These are phyloP conservation scores for Meira miltonrushii DNA, from an alignment of 1,284 basidiomycete genomes.

Conservation along the genomic window DNA sequence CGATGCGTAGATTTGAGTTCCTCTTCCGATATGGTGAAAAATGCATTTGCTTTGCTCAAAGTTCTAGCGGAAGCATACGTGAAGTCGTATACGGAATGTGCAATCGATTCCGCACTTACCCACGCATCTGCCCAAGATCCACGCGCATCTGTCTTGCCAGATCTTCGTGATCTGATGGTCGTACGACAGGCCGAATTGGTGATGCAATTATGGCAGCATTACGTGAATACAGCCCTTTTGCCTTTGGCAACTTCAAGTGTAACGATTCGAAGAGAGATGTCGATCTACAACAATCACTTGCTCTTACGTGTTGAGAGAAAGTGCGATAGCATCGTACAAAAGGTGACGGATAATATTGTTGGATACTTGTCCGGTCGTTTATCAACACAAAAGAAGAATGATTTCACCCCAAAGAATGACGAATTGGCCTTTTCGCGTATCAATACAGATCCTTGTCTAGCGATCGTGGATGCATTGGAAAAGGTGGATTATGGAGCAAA, in stretches of 20 bases:
- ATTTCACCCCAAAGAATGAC: constrained; percentile 82
- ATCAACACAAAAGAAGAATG: constrained; percentile 87
- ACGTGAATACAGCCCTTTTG: constrained; percentile 81
- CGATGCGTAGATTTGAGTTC: constrained; percentile 48
- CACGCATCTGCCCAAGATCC: constrained; percentile 67
- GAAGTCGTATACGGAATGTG: constrained; percentile 79
- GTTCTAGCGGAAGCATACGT: constrained; percentile 85
- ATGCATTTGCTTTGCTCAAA: constrained; percentile 76
- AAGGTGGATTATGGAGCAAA: constrained; percentile 60
- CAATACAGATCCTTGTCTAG: constrained; percentile 90
- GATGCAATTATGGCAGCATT: constrained; percentile 94
- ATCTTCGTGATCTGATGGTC: constrained; percentile 58
- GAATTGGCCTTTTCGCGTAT: constrained; percentile 87
- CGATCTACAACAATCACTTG: constrained; percentile 83
- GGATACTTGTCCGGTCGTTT: constrained; percentile 62
- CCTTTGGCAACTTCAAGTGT: constrained; percentile 81
- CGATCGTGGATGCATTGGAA: constrained; percentile 78
- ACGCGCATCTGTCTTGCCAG: constrained; percentile 62
- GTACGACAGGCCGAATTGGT: constrained; percentile 78
- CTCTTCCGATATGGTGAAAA: constrained; percentile 62
- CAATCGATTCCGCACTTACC: constrained; percentile 75
- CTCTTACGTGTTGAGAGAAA: constrained; percentile 81
- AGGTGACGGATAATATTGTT: constrained; percentile 64
- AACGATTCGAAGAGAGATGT: constrained; percentile 86
- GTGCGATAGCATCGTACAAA: constrained; percentile 76